Evolutionary conservation across 1,139 yeast species (phyloP).

Genomic region (Lodderomyces metapsilosis): DNA sequence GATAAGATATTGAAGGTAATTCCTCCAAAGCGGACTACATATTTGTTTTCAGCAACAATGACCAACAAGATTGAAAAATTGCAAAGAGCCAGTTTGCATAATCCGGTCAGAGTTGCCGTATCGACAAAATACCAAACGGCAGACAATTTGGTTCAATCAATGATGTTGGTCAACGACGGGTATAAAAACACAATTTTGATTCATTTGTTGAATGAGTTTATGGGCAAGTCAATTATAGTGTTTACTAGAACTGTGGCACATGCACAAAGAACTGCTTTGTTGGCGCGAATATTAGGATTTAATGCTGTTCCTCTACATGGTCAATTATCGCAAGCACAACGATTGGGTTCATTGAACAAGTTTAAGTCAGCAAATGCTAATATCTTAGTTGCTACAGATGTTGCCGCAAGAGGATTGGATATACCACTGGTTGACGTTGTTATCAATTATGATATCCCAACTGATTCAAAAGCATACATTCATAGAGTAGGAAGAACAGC

Average conservation of each 20-base stretch:
- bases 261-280: constrained; percentile 83
- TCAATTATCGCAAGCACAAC: constrained; percentile 85
- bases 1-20: constrained; percentile 82
- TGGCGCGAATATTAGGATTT: constrained; percentile 80
- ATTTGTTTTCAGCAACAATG: constrained; percentile 93
- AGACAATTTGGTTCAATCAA: constrained; percentile 82
- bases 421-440: constrained; percentile 94
- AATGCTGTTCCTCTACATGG: constrained; percentile 94
- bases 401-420: constrained; percentile 97
- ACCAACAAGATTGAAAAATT: constrained; percentile 91
- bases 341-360: constrained; percentile 89
- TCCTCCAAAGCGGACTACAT: constrained; percentile 93
- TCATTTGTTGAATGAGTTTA: constrained; percentile 75
- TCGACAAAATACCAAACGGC: constrained; percentile 89
- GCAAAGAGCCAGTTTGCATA: constrained; percentile 85
- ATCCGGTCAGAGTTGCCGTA: constrained; percentile 91
- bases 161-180: constrained; percentile 91
- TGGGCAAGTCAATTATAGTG: constrained; percentile 85
- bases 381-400: constrained; percentile 93
- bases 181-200: constrained; percentile 86
- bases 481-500: constrained; percentile 99
- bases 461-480: constrained; percentile 96
- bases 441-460: constrained; percentile 91
- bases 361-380: constrained; percentile 83
- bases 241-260: constrained; percentile 96